These are phyloP conservation scores for Arbutus unedo DNA, from an alignment of 148 eudicot species.

Conservation along the genomic window DNA sequence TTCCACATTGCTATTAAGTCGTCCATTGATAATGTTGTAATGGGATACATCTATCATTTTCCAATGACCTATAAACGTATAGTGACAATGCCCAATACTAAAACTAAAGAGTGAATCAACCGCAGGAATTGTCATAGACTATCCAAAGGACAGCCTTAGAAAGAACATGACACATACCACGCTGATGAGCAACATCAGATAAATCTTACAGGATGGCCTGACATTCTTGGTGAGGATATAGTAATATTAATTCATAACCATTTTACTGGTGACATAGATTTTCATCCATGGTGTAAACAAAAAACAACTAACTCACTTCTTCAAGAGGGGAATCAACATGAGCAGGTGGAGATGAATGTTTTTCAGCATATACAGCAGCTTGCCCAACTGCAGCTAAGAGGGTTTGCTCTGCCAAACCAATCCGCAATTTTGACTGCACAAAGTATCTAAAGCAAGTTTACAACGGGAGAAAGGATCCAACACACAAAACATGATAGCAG, in stretches of 20 bases:
- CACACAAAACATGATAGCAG: not conserved
- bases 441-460: slow-evolving; percentile 20
- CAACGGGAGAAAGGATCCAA: not conserved
- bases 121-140: not conserved
- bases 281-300: not conserved
- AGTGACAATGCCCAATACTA: not conserved
- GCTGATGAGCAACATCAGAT: not conserved
- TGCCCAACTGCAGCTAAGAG: slow-evolving; percentile 86
- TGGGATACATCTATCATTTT: not conserved
- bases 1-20: not conserved
- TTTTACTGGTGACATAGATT: not conserved
- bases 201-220: not conserved
- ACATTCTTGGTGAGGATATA: not conserved
- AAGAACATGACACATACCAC: not conserved
- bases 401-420: slow-evolving; percentile 94
- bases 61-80: not conserved
- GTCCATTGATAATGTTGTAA: too few species aligned
- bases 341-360: slow-evolving; percentile 62
- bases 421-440: slow-evolving; percentile 78
- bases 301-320: slow-evolving; percentile 45
- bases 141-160: not conserved
- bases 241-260: not conserved
- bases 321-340: slow-evolving; percentile 62
- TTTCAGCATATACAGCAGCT: slow-evolving; percentile 69
- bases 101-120: not conserved